phyloP scores from a whole-genome alignment of 495 filamentous ascomycete species.

The Xylaria palmicola region DNA sequence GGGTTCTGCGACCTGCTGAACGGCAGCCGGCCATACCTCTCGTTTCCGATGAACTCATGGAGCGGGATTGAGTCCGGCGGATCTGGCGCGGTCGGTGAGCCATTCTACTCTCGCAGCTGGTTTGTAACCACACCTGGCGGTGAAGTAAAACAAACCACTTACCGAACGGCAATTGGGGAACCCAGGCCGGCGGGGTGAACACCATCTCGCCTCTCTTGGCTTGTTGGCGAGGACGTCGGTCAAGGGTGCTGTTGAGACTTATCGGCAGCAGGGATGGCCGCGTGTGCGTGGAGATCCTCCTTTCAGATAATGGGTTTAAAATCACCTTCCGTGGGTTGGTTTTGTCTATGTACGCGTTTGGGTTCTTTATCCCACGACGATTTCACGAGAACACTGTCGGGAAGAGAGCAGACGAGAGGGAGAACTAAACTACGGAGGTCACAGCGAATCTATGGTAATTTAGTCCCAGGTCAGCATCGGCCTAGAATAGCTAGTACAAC shows the following conservation, averaged over 20 bases:
- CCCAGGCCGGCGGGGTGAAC: slow-evolving; percentile 69
- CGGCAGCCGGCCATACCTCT: slow-evolving; percentile 66
- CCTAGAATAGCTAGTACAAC: no score
- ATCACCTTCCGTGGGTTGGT: no score
- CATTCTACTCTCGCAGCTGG: not conserved
- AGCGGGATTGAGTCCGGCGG: slow-evolving; percentile 76
- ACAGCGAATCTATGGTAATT: no score
- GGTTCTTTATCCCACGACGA: no score
- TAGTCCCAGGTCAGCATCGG: not conserved
- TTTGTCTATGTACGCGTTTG: no score
- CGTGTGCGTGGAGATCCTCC: no score
- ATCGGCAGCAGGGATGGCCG: no score
- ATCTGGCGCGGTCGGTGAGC: slow-evolving; percentile 34
- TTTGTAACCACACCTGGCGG: not conserved
- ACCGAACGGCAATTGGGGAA: slow-evolving; percentile 63
- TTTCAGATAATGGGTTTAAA: no score
- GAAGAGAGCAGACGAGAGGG: no score
- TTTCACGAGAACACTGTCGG: no score
- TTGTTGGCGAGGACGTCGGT: not conserved
- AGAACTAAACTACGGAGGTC: not conserved
- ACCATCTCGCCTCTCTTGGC: slow-evolving; percentile 65
- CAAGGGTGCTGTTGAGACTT: no score
- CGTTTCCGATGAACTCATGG: slow-evolving; percentile 75
- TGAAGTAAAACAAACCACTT: slow-evolving; percentile 13
- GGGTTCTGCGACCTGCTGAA: slow-evolving; percentile 65